These are phyloP conservation scores for Macaranga tanarius DNA, from an alignment of 441 rosid genomes.

Conservation along the genomic window DNA sequence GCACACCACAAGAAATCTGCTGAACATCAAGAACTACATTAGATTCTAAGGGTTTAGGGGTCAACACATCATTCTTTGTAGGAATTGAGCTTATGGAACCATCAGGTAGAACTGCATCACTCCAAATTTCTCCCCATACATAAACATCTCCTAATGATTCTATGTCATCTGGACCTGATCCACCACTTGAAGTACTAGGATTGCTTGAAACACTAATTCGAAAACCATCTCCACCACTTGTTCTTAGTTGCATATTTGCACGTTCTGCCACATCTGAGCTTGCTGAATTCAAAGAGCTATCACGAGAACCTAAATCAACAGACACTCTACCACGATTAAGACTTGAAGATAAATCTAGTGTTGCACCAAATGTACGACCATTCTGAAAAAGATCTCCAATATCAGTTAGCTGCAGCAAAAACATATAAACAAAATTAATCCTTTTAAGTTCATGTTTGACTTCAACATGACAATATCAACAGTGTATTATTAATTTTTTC, in stretches of 20 bases:
- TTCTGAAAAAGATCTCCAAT: slow-evolving; percentile 40
- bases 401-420: slow-evolving; percentile 49
- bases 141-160: slow-evolving; percentile 94
- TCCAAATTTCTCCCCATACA: slow-evolving; percentile 94
- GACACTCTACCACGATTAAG: slow-evolving; percentile 56
- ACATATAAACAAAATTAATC: slow-evolving; percentile 6
- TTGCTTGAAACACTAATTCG: slow-evolving; percentile 92
- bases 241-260: slow-evolving; percentile 86
- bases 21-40: slow-evolving; percentile 94
- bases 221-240: slow-evolving; percentile 78
- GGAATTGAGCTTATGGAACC: slow-evolving; percentile 48
- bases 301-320: slow-evolving; percentile 46
- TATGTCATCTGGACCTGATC: slow-evolving; percentile 95
- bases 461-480: not conserved
- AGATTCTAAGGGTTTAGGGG: slow-evolving; percentile 81
- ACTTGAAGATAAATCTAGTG: slow-evolving; percentile 50
- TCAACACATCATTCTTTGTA: slow-evolving; percentile 53
- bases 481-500: too few species aligned
- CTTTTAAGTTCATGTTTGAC: not conserved
- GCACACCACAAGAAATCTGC: slow-evolving; percentile 79
- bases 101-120: slow-evolving; percentile 58
- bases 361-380: slow-evolving; percentile 50
- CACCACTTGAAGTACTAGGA: slow-evolving; percentile 90
- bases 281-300: slow-evolving; percentile 35
- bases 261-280: slow-evolving; percentile 85